A percentile compares a stretch with the other conserved stretches of the same genome.
phyloP scores from a whole-genome alignment of 768 basidiomycete genomes.

The Crepidotus variabilis region DNA sequence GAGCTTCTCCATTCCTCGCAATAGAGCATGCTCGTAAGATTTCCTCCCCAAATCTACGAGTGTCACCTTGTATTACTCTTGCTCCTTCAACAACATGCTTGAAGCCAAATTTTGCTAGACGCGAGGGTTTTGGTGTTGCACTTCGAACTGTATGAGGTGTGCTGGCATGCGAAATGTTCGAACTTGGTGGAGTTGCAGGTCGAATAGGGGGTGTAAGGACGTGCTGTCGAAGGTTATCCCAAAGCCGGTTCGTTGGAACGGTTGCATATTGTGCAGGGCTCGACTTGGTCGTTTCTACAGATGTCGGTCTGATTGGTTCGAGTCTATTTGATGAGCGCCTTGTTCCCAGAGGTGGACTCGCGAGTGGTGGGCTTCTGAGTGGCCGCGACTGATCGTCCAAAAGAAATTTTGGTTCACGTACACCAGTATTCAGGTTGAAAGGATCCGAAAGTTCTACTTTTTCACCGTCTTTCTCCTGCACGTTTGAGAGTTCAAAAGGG shows the following conservation, averaged over 20 bases:
- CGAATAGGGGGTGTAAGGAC: conserved; percentile 35
- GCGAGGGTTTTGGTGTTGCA: conserved; percentile 45
- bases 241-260: conserved; percentile 40
- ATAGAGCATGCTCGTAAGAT: conserved; percentile 52
- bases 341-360: not conserved
- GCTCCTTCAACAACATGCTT: conserved; percentile 65
- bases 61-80: conserved; percentile 47
- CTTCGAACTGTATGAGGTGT: conserved; percentile 22
- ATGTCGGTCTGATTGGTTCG: conserved; percentile 4
- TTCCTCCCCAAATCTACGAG: conserved; percentile 49
- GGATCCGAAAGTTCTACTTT: conserved; percentile 1
- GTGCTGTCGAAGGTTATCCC: conserved; percentile 54
- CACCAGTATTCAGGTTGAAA: conserved; percentile 1
- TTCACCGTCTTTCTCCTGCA: conserved; percentile 13
- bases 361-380: not conserved
- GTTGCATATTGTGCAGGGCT: conserved; percentile 38
- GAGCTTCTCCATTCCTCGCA: conserved; percentile 42
- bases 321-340: not conserved
- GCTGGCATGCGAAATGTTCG: conserved; percentile 15
- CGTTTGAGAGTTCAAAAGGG: conserved; percentile 17
- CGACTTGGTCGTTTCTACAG: conserved; percentile 27
- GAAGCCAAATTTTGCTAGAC: conserved; percentile 51
- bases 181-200: conserved; percentile 11
- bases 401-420: not conserved
- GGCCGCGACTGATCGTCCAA: not conserved